Evolutionary conservation across 2,329 filamentous ascomycete genomes (phyloP), one percentile per base, ranked within the genome.

Genomic region (Cladosporium sp.): DNA sequence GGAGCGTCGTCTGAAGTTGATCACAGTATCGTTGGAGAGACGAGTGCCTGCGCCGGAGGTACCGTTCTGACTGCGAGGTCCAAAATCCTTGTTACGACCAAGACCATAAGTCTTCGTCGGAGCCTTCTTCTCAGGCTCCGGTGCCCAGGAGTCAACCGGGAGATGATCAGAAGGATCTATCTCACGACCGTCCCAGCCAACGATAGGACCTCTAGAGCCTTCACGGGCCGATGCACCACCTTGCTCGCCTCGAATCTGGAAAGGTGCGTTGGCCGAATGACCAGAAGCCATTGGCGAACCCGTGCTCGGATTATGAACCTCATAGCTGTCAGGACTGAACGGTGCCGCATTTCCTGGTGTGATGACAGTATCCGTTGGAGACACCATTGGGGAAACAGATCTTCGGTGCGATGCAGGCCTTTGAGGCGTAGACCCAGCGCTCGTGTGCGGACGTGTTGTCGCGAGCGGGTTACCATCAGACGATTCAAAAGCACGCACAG

Each of bases 101-200:
- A 68, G 63, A 3, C 70, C 71, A 50, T 73, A 73, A 7, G 68
- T 69, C 60, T 72, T 73, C 30, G 62, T 67, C 1, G 71, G 70
- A 4, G 66, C 69, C 59, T 86, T 88, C 20, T 82, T 80, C 65
- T 89, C 87, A 0, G 88, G 88, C 67, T 92, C 88, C 0, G 88
- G 88, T 1, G 88, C 88, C 88, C 88, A 92, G 1, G 84, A 84
- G 58, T 89, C 85, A 70, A 90, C 83, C 0, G 89, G 89, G 14
- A 92, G 78, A 69, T 92, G 89, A 71, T 93, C 89, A 0, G 88
- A 90, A 1, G 89, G 89, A 68, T 93, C 89, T 58, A 93, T 82
- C 66, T 91, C 87, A 58, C 87, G 82, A 6, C 89, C 89, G 69
- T 91, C 88, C 63, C 88, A 82, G 1, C 85, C 88, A 55, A 92